Base-by-base conservation (phyloP, 805 yeast genomes). In the Diddensiella transvaalensis region DNA sequence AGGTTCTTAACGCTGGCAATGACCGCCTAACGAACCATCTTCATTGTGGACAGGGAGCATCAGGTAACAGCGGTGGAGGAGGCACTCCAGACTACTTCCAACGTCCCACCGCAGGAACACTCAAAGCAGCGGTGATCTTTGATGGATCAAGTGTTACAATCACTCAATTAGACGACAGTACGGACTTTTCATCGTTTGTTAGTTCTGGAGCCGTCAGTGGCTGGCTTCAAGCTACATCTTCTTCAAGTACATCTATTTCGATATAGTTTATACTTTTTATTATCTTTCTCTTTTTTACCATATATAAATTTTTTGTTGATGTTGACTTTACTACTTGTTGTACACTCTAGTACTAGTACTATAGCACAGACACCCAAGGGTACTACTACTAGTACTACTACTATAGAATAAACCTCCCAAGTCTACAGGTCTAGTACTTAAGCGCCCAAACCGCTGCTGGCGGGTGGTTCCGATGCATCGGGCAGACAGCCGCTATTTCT, bases 81-180 rank as follows among this genome's bases (percentile, higher is more conserved):
- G 43, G 43, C 23, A 22, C 32, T 18, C 74, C 81, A 55, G 93
- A 91, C 73, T 91, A 84, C 78, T 87, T 93, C 68, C 61, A 67
- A 19, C 88, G 99, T 79, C 99, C 99, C 60, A 77, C 85, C 40
- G 62, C 72, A 52, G 75, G 80, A 18, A 73, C 95, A 39, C 72
- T 88, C 75, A 88, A 87, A 76, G 96, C 93, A 62, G 98, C 96
- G 57, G 96, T 79, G 51, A 72, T 93, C 63, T 91, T 93, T 71
- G 72, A 77, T 55, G 43, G 43, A 21, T 48, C 41, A 37, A 33
- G 54, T 37, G 44, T 59, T 29, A 47, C 54, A 41, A 55, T 57
- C 37, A 42, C 48, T 24, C 46, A 43, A 46, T 50, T 56, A 8
- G 50, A 46, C 48, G 33, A 21, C 17, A 42, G 47, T 32, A 42